Percentiles rank a stretch among this genome's conserved stretches.
These are phyloP conservation scores for Tetrahymena elliotti DNA, from an alignment of 73 alveolate species.

Conservation along the genomic window DNA sequence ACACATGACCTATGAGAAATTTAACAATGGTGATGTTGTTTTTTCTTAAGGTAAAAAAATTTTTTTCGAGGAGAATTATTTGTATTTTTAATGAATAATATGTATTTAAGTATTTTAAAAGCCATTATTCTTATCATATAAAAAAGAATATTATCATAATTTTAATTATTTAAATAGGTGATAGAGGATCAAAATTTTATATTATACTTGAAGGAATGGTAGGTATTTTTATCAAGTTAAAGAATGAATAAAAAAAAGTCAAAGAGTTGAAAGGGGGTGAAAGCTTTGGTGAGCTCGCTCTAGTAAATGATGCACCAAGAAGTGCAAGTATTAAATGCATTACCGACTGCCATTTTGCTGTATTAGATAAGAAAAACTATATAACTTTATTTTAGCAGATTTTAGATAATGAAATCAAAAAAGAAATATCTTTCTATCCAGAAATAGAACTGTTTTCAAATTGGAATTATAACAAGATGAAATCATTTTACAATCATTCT, in stretches of 20 bases:
- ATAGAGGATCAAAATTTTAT: conserved; percentile 25
- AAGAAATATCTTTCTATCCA: not conserved
- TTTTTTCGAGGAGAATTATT: not conserved
- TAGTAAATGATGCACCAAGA: conserved; percentile 14
- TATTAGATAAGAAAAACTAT: not conserved
- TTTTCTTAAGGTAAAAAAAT: not conserved
- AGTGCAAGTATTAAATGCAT: conserved; percentile 27
- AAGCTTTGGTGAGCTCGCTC: conserved; percentile 33
- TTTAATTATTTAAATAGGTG: conserved; percentile 10
- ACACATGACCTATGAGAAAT: not conserved
- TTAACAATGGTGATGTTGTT: not conserved
- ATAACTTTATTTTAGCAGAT: not conserved
- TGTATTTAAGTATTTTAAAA: too few species aligned
- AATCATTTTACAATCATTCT: not conserved
- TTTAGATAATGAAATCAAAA: not conserved
- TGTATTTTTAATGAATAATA: too few species aligned
- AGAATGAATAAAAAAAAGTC: conserved; percentile 7
- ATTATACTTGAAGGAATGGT: conserved; percentile 22
- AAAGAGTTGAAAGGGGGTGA: conserved; percentile 9
- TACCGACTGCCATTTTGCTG: conserved; percentile 20
- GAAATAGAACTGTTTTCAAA: not conserved
- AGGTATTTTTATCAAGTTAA: not conserved
- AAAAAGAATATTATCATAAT: too few species aligned
- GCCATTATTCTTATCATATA: too few species aligned
- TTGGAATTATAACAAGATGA: not conserved